Base-by-base conservation (phyloP, 2,329 filamentous ascomycete genomes). In the Cercospora beticola region DNA sequence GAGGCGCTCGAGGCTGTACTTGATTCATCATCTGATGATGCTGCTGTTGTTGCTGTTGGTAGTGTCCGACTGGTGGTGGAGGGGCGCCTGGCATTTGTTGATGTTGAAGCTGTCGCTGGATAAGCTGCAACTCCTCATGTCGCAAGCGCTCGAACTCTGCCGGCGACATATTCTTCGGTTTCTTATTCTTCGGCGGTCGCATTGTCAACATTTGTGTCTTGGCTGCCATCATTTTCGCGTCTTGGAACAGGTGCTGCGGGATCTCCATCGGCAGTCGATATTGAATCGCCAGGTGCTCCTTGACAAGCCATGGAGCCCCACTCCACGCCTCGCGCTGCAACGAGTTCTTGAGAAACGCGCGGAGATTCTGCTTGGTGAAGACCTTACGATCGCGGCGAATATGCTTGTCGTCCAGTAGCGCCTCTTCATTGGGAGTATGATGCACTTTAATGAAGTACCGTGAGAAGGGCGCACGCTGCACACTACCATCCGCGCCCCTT, bases 241-340 rank as follows among this genome's bases (percentile, higher is more conserved):
- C 93, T 78, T 96, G 90, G 64, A 90, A 90, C 16, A 97, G 84
- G 76, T 96, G 90, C 62, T 89, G 86, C 6, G 95, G 95, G 12
- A 98, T 88, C 64, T 92, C 89, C n/a, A 89, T 93, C 70, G 93
- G 90, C 71, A 99, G 95, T 70, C 92, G 90, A 79, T 95, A 97
- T 71, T 90, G 86, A 57, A 88, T 88, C 0, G 95, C 95, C 68
- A 97, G 89, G 64, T 93, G 89, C 40, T 91, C 87, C 81, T 96
- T 97, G 18, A 98, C 94, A 65, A 97, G 83, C 95, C 95, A 99
- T 0, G 95, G 94, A 0, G 95, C 95, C n/a, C 94, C 94, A 69
- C 89, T 94, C 93, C 94, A 98, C 4, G 93, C 88, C 76, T 98
- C 95, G 70, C 94, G 86, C 1, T 90, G 91, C n/a, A 97, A 91